These are phyloP conservation scores for Pythium rhizo-oryzae DNA, from an alignment of 352 stramenopile species.

Conservation along the genomic window DNA sequence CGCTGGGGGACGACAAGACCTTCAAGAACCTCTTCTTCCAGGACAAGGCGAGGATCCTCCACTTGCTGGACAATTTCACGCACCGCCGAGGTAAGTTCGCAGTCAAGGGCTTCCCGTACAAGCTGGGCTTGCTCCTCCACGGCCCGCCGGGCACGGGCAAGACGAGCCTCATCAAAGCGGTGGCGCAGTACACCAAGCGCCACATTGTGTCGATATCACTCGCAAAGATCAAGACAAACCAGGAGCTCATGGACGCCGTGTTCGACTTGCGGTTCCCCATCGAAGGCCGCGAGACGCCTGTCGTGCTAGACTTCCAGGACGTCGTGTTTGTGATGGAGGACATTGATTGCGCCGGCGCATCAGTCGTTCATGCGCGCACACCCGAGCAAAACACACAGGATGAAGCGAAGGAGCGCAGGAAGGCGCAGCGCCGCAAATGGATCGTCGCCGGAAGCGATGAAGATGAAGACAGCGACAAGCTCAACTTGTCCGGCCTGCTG, in stretches of 20 bases:
- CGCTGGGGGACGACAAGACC: conserved; percentile 81
- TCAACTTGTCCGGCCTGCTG: conserved; percentile 71
- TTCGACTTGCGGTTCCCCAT: conserved; percentile 56
- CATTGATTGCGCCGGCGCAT: conserved; percentile 75
- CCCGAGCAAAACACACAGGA: no score
- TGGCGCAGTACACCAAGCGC: conserved; percentile 69
- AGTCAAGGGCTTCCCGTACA: conserved; percentile 89
- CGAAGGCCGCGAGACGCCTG: conserved; percentile 39
- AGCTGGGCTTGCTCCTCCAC: conserved; percentile 86
- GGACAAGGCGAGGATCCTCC: conserved; percentile 73
- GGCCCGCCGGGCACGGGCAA: conserved; percentile 80
- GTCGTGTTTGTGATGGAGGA: conserved; percentile 84
- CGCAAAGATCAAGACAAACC: conserved; percentile 60
- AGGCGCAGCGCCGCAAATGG: no score
- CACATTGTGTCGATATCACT: conserved; percentile 67
- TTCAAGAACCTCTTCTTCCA: conserved; percentile 91
- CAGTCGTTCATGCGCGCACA: conserved; percentile 54
- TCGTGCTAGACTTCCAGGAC: conserved; percentile 57
- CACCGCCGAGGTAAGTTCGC: conserved; percentile 74
- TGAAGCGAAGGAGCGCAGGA: no score
- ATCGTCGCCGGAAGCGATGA: no score
- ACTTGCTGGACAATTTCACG: conserved; percentile 77
- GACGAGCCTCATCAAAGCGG: conserved; percentile 88
- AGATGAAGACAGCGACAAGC: conserved; percentile 32
- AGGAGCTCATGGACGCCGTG: conserved; percentile 64